Evolutionary conservation across 768 basidiomycete species (phyloP), one percentile per base, ranked within the genome.

Genomic region (Boletus tomentosulus): DNA sequence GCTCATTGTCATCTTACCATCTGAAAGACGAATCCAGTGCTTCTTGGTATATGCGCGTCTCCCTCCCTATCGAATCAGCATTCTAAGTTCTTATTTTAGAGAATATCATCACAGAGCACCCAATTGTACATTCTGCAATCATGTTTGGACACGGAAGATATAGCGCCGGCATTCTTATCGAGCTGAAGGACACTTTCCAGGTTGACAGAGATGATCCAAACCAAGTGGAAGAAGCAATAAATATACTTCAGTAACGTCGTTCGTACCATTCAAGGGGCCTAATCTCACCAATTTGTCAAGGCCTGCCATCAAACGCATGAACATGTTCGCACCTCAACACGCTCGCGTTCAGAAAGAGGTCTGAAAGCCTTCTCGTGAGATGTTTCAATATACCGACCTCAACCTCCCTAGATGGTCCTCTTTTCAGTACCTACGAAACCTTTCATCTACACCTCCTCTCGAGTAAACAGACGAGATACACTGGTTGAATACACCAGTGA

Each of bases 101-200:
- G 25, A 52, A 53, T 31, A 57, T 57, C 34, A 31, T 60, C 13
- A 48, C 37, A 22, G 60, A 41, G 46, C 54, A 65, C 33, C 51
- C 39, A 19, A 41, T 41, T 19, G 39, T 56, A 1, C 54, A 53
- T 45, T 51, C 54, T 11, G 61, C 64, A 28, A 50, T 60, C 54
- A 54, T 65, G 57, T 62, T 62, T 52, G 63, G 63, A 24, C 56
- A 57, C 13, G 63, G 51, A 48, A 56, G 63, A 52, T 62, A 59
- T 28, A 55, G 55, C 27, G 51, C 57, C 0, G 62, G 62, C 6
- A 6, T 56, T 19, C 54, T 61, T 22, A 56, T 64, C 41, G 50
- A 63, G n/a, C 48, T 64, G 19, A 22, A 50, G 43, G 51, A 54
- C 16, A 31, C 10, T 4, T 43, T 31, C 31, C 50, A 55, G 24